Evolutionary conservation across 805 yeast species (phyloP).

Genomic region (Yamadazyma scolyti): DNA sequence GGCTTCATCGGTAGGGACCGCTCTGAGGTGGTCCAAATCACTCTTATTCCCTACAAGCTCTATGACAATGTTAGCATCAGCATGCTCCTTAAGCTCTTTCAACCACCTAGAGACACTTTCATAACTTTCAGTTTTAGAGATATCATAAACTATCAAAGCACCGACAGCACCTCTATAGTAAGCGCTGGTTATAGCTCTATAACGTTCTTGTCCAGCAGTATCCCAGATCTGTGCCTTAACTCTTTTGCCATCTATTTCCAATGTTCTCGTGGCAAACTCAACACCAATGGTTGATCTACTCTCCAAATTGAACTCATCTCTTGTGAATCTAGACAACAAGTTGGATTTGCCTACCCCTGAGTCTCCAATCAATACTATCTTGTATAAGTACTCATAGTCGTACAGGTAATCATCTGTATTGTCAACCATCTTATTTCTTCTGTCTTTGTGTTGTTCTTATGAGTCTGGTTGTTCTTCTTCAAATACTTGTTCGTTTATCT

Average conservation of each 20-base stretch:
- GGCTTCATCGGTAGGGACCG: constrained; percentile 97
- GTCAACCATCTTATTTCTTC: too few species aligned
- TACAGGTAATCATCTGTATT: constrained; percentile 44
- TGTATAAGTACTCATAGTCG: constrained; percentile 90
- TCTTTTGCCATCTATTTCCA: constrained; percentile 79
- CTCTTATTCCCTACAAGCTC: constrained; percentile 91
- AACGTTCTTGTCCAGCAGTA: constrained; percentile 98
- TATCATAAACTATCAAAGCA: constrained; percentile 92
- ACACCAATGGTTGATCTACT: constrained; percentile 95
- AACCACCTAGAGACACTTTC: constrained; percentile 86
- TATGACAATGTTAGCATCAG: constrained; percentile 90
- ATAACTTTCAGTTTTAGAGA: constrained; percentile 83
- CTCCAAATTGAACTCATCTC: constrained; percentile 93
- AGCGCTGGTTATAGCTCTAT: constrained; percentile 96
- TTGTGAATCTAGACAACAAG: constrained; percentile 86
- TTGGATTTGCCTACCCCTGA: constrained; percentile 97
- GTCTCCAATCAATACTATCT: constrained; percentile 94
- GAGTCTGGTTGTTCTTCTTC: too few species aligned
- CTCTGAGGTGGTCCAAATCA: constrained; percentile 88
- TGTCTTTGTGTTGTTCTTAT: too few species aligned
- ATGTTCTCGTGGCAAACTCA: constrained; percentile 95
- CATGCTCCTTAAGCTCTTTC: constrained; percentile 87
- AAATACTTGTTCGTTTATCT: background rate
- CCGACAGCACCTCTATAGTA: constrained; percentile 98
- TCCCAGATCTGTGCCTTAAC: constrained; percentile 96